Percentiles rank a stretch among this genome's conserved stretches.
These are phyloP conservation scores for Colletotrichum tanaceti DNA, from an alignment of 2,329 filamentous ascomycete species.

Conservation along the genomic window DNA sequence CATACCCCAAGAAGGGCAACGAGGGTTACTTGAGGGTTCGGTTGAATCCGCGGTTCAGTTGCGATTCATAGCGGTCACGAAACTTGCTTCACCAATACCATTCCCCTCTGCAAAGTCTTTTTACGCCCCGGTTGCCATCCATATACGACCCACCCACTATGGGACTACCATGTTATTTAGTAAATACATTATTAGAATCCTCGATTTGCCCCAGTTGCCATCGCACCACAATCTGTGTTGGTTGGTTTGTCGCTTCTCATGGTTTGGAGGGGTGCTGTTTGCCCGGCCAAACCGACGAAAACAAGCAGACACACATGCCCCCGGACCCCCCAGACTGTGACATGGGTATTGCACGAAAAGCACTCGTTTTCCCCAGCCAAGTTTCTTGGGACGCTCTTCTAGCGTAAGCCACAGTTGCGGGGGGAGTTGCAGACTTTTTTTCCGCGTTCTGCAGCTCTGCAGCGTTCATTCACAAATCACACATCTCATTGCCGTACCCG, in stretches of 20 bases:
- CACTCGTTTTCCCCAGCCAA: too few species aligned
- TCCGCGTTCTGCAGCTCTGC: too few species aligned
- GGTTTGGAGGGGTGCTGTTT: conserved; percentile 32
- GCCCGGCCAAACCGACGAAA: conserved; percentile 1
- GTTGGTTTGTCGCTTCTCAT: conserved; percentile 24
- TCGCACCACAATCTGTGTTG: background rate
- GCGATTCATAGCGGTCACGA: conserved; percentile 11
- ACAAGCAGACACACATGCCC: conserved; percentile 30
- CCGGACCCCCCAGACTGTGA: conserved; percentile 10
- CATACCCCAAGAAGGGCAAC: conserved; percentile 36
- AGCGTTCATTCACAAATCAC: conserved; percentile 21
- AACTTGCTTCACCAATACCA: background rate
- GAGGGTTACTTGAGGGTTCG: conserved; percentile 37
- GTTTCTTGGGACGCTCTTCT: too few species aligned
- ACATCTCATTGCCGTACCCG: conserved; percentile 26
- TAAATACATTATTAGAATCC: background rate
- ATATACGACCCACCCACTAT: background rate
- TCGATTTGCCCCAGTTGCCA: background rate
- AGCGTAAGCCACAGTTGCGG: too few species aligned
- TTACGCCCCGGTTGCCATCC: background rate
- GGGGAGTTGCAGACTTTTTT: too few species aligned
- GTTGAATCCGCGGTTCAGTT: conserved; percentile 22
- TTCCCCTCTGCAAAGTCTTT: conserved; percentile 1
- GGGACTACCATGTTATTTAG: background rate
- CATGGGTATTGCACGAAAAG: background rate